phyloP scores from a whole-genome alignment of 2,329 filamentous ascomycete species.

The Gliomastix tumulicola region DNA sequence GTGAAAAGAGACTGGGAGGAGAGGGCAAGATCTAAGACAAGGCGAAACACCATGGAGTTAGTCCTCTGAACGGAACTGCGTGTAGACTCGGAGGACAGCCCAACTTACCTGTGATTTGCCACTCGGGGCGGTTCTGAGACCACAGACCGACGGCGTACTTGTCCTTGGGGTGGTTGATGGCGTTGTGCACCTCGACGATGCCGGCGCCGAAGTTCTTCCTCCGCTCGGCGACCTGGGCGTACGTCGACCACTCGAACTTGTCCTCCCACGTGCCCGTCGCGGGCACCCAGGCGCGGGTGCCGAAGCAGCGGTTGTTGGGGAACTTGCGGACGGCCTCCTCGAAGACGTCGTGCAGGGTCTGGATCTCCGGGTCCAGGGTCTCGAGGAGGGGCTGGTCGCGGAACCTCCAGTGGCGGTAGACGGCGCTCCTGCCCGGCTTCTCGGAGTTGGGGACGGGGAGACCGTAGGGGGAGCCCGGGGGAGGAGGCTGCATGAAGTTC shows the following conservation, averaged over 20 bases:
- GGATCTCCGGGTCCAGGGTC: slow-evolving; percentile 63
- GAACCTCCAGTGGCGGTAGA: slow-evolving; percentile 82
- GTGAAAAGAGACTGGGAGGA: slow-evolving; percentile 83
- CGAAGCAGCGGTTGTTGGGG: slow-evolving; percentile 68
- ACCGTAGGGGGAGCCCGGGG: slow-evolving; percentile 71
- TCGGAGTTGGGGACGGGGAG: slow-evolving; percentile 70
- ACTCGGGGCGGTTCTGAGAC: slow-evolving; percentile 81
- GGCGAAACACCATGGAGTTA: not conserved
- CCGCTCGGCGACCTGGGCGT: slow-evolving; percentile 69
- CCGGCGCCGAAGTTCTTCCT: slow-evolving; percentile 82
- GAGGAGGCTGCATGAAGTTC: slow-evolving; percentile 56
- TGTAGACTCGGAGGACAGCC: not conserved
- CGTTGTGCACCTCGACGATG: slow-evolving; percentile 72
- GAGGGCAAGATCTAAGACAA: slow-evolving; percentile 65
- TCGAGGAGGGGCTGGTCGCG: slow-evolving; percentile 63
- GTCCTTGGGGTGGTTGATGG: slow-evolving; percentile 52
- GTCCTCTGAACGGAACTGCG: not conserved
- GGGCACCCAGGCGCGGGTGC: slow-evolving; percentile 72
- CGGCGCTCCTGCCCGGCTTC: slow-evolving; percentile 60
- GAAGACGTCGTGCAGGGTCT: slow-evolving; percentile 75
- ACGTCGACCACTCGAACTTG: slow-evolving; percentile 78
- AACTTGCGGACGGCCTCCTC: slow-evolving; percentile 57
- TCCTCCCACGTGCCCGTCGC: slow-evolving; percentile 64
- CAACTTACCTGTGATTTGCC: slow-evolving; percentile 67
- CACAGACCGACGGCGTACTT: slow-evolving; percentile 76